These are phyloP conservation scores for Eutypella sp. DNA, from an alignment of 2,329 filamentous ascomycete genomes.

Conservation along the genomic window DNA sequence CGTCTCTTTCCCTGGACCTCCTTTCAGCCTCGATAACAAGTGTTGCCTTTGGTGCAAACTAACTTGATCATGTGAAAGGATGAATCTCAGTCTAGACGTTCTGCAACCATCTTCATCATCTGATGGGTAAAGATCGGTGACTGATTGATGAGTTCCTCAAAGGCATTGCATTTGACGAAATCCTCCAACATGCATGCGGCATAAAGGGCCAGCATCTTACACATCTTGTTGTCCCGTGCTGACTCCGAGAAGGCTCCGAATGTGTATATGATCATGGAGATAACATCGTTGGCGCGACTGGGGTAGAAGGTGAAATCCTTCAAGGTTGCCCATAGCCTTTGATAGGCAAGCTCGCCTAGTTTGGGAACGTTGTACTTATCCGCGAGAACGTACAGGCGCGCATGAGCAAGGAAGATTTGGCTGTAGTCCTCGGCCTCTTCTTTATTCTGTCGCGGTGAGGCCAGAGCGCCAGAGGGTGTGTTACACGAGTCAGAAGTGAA, in stretches of 20 bases:
- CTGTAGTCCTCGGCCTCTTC: conserved; percentile 9
- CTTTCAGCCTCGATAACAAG: background rate
- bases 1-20: too few species aligned
- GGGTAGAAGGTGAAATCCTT: conserved; percentile 6
- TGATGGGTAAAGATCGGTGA: background rate
- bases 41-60: background rate
- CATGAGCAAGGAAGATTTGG: conserved; percentile 10
- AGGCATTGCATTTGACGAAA: background rate
- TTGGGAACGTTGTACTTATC: conserved; percentile 9
- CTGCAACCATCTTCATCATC: background rate
- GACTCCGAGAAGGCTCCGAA: conserved; percentile 8
- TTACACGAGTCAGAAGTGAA: background rate
- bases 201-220: conserved; percentile 6
- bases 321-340: conserved; percentile 8
- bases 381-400: conserved; percentile 8
- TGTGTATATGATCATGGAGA: conserved; percentile 1
- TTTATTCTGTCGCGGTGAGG: conserved; percentile 2
- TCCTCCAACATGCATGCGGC: conserved; percentile 10
- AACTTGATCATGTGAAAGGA: background rate
- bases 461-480: background rate
- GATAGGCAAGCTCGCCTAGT: conserved; percentile 2
- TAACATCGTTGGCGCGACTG: conserved; percentile 4
- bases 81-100: background rate
- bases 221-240: conserved; percentile 3
- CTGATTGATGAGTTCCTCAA: background rate